Conservation (phyloP, 495 filamentous ascomycete genomes). For the Penicillium egyptiacum region DNA sequence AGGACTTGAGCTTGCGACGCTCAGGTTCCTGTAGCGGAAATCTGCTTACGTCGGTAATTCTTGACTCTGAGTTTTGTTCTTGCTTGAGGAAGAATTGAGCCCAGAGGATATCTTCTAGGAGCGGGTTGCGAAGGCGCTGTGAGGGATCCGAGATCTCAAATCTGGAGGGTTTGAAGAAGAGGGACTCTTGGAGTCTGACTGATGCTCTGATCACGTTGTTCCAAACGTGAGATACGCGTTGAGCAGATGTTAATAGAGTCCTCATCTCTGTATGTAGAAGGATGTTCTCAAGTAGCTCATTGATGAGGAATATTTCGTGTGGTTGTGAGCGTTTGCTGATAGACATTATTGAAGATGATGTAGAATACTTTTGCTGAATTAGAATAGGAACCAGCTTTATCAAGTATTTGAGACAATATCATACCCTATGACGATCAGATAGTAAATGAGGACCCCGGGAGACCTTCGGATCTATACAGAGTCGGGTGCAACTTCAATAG, state of each 20-base stretch:
- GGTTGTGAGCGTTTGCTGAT: background rate
- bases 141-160: background rate
- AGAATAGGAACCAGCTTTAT: background rate
- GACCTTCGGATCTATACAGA: constrained; percentile 8
- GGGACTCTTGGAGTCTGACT: constrained; percentile 4
- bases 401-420: background rate
- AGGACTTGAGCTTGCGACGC: background rate
- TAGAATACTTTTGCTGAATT: background rate
- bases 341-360: constrained; percentile 1
- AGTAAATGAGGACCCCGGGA: constrained; percentile 9
- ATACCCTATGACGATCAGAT: constrained; percentile 12
- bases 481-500: background rate
- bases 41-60: constrained; percentile 5
- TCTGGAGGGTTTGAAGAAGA: constrained; percentile 7
- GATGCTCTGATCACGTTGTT: constrained; percentile 4
- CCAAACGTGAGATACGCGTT: constrained; percentile 15
- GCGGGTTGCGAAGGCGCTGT: constrained; percentile 9
- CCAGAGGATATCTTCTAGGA: constrained; percentile 14
- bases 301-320: constrained; percentile 20
- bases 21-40: constrained; percentile 4
- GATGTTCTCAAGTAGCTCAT: constrained; percentile 13
- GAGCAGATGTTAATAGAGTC: constrained; percentile 15
- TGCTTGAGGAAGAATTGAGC: constrained; percentile 13
- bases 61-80: constrained; percentile 6
- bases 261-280: constrained; percentile 11